Percentiles rank a stretch among this genome's conserved stretches.
phyloP scores from a whole-genome alignment of 768 basidiomycete genomes.

The Lactarius evosmus region DNA sequence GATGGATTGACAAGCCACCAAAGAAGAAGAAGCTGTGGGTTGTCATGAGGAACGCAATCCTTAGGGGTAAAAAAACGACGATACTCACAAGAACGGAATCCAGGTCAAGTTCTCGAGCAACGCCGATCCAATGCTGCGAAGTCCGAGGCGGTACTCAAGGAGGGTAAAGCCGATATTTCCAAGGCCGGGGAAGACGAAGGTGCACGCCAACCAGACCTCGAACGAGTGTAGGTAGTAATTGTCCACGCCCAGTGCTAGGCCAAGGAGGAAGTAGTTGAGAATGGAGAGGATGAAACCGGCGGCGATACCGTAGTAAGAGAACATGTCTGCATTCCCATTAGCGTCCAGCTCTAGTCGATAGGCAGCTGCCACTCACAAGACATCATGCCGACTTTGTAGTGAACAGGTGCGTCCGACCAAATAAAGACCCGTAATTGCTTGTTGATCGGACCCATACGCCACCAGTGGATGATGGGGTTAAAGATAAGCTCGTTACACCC shows the following conservation, averaged over 20 bases:
- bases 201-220: slow-evolving; percentile 72
- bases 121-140: slow-evolving; percentile 48
- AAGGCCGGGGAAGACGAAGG: slow-evolving; percentile 63
- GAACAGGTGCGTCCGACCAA: slow-evolving; percentile 73
- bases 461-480: slow-evolving; percentile 79
- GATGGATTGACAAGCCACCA: slow-evolving; percentile 53
- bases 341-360: background rate
- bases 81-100: slow-evolving; percentile 74
- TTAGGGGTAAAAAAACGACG: slow-evolving; percentile 23
- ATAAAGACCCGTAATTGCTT: slow-evolving; percentile 73
- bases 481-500: slow-evolving; percentile 80
- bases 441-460: slow-evolving; percentile 75
- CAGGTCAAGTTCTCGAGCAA: slow-evolving; percentile 58
- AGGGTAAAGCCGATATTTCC: slow-evolving; percentile 68
- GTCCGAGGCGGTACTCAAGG: slow-evolving; percentile 65
- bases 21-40: slow-evolving; percentile 49
- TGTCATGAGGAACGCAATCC: background rate
- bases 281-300: slow-evolving; percentile 58
- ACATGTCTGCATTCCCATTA: slow-evolving; percentile 37
- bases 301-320: slow-evolving; percentile 60
- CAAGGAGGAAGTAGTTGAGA: slow-evolving; percentile 69
- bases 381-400: slow-evolving; percentile 81
- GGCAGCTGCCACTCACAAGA: slow-evolving; percentile 47
- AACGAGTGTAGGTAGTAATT: slow-evolving; percentile 70
- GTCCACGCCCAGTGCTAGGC: slow-evolving; percentile 57